Evolutionary conservation across 2,329 filamentous ascomycete genomes (phyloP).

Genomic region (Colletotrichum ledebouriae): DNA sequence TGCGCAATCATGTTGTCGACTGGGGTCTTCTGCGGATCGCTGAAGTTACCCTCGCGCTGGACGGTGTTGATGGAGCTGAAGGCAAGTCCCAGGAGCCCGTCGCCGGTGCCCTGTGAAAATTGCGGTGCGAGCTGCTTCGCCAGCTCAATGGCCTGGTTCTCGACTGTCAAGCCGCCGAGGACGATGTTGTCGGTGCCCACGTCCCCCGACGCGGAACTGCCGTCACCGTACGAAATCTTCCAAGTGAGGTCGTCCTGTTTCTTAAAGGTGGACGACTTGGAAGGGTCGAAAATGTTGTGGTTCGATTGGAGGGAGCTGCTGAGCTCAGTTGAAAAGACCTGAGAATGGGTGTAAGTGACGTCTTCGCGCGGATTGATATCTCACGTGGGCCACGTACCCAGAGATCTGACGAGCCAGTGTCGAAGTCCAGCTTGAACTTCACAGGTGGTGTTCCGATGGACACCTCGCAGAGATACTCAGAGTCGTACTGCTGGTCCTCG

Average conservation of each 20-base stretch:
- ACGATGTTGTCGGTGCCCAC: conserved; percentile 77
- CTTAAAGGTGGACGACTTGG: conserved; percentile 53
- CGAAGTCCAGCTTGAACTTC: conserved; percentile 77
- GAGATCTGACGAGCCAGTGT: conserved; percentile 81
- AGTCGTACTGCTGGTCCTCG: conserved; percentile 67
- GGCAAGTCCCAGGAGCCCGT: conserved; percentile 78
- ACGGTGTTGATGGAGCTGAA: conserved; percentile 77
- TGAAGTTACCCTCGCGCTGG: conserved; percentile 60
- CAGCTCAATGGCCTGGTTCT: conserved; percentile 74
- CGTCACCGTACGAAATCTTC: conserved; percentile 76
- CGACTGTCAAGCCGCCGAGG: conserved; percentile 74
- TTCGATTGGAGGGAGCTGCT: conserved; percentile 43
- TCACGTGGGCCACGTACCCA: conserved; percentile 74
- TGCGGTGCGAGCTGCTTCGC: conserved; percentile 69
- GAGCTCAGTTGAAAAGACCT: conserved; percentile 50
- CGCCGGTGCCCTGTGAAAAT: conserved; percentile 70
- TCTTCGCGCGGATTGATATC: conserved; percentile 46
- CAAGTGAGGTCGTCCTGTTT: conserved; percentile 64
- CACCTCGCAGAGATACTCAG: conserved; percentile 56
- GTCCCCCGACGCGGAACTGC: conserved; percentile 70
- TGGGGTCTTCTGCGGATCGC: conserved; percentile 73
- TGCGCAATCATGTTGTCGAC: conserved; percentile 78
- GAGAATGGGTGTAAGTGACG: conserved; percentile 41
- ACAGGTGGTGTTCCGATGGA: conserved; percentile 64
- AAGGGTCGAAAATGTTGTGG: conserved; percentile 61